phyloP scores from a whole-genome alignment of 139 green algal species.

The Auxenochlorella pyrenoidosa region DNA sequence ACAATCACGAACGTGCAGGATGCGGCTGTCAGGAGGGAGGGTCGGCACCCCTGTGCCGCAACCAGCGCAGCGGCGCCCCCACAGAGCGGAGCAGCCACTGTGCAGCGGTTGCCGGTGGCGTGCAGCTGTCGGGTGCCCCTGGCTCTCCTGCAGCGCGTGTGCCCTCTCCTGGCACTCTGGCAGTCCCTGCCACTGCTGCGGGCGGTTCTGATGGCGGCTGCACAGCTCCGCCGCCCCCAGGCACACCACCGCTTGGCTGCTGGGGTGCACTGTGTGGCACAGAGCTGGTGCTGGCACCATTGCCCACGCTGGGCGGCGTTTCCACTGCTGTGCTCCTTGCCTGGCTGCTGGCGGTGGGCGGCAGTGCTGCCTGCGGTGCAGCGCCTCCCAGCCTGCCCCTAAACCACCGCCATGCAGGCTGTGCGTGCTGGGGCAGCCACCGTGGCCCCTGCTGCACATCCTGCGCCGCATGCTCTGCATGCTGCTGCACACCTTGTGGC shows the following conservation, averaged over 20 bases:
- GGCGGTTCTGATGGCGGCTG: background rate
- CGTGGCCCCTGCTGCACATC: background rate
- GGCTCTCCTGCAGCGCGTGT: too few relatives aligned
- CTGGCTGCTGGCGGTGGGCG: background rate
- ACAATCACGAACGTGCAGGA: too few relatives aligned
- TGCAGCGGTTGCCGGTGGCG: background rate
- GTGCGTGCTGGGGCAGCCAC: background rate
- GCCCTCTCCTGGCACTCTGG: too few relatives aligned
- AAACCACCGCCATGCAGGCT: background rate
- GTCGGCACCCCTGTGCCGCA: background rate
- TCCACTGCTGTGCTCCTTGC: background rate
- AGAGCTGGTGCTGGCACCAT: background rate
- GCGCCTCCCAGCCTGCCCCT: background rate
- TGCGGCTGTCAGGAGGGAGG: too few relatives aligned
- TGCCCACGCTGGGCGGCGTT: background rate
- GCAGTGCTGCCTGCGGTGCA: background rate
- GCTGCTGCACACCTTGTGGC: background rate
- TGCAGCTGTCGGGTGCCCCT: too few relatives aligned
- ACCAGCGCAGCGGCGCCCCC: conserved; percentile 10
- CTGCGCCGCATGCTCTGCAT: background rate
- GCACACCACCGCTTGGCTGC: too few relatives aligned
- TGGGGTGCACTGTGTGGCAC: background rate
- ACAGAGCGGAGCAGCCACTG: conserved; percentile 1
- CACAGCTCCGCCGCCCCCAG: background rate
- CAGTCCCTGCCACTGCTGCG: background rate